phyloP scores from a whole-genome alignment of 2,329 filamentous ascomycete genomes.

The Cladosporium sp. region DNA sequence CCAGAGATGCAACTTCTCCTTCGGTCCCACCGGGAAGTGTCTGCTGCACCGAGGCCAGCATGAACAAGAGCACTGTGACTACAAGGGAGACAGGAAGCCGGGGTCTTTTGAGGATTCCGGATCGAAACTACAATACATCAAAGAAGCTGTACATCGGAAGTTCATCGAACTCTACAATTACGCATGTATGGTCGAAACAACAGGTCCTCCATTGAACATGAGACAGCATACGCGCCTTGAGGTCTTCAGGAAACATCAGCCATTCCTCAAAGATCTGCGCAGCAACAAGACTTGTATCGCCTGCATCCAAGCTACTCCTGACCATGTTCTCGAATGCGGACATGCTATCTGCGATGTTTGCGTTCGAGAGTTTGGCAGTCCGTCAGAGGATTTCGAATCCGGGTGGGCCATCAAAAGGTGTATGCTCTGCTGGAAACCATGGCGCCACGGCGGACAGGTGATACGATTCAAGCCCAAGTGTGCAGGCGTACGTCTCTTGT shows the following conservation, averaged over 20 bases:
- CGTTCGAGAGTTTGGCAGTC: slow-evolving; percentile 33
- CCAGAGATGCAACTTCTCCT: not conserved
- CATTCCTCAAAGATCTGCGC: slow-evolving; percentile 18
- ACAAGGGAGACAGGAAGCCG: not conserved
- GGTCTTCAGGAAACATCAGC: not conserved
- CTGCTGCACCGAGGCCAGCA: not conserved
- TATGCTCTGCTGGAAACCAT: slow-evolving; percentile 29
- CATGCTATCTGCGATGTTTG: slow-evolving; percentile 45
- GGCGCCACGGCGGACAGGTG: slow-evolving; percentile 32
- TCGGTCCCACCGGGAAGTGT: not conserved
- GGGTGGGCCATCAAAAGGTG: slow-evolving; percentile 25
- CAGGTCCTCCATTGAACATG: not conserved
- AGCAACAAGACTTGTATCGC: slow-evolving; percentile 40
- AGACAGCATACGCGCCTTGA: too few relatives aligned
- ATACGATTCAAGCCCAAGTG: slow-evolving; percentile 27
- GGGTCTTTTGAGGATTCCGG: not conserved
- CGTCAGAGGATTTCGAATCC: not conserved
- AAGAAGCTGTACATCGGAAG: not conserved
- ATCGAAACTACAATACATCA: not conserved
- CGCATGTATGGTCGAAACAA: not conserved
- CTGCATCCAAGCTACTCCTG: slow-evolving; percentile 42
- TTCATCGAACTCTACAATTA: not conserved
- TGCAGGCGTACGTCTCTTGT: slow-evolving; percentile 27
- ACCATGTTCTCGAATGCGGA: slow-evolving; percentile 43
- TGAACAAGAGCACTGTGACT: not conserved